A percentile compares a stretch with the other conserved stretches of the same genome.
phyloP scores from a whole-genome alignment of 345 rosid species.

The Populus nigra region DNA sequence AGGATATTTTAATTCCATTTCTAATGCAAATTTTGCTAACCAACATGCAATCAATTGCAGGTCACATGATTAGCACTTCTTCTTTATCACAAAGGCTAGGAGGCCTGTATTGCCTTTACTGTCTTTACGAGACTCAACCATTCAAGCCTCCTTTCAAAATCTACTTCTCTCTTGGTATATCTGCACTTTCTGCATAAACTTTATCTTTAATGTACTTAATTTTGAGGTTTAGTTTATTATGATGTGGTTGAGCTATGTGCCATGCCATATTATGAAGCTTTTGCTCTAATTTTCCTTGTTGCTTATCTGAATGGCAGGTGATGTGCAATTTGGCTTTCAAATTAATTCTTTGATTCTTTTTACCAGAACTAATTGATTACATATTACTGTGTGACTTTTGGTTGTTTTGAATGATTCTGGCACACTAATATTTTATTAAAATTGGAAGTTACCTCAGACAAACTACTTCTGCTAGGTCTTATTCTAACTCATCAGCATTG shows the following conservation, averaged over 20 bases:
- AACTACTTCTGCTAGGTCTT: neutral
- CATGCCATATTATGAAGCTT: neutral
- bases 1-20: neutral
- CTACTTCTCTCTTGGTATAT: slow-evolving; percentile 70
- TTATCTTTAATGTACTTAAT: neutral
- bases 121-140: slow-evolving; percentile 80
- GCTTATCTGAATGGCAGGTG: neutral
- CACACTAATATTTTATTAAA: neutral
- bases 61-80: slow-evolving; percentile 50
- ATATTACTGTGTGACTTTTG: neutral
- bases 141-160: slow-evolving; percentile 72
- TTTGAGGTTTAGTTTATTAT: neutral
- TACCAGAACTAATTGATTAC: neutral
- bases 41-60: slow-evolving; percentile 39
- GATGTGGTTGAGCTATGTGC: neutral
- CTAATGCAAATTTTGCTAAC: neutral
- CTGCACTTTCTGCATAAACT: neutral
- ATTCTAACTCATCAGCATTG: neutral
- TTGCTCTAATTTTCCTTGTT: neutral
- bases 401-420: neutral
- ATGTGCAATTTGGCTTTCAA: neutral
- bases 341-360: neutral
- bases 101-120: slow-evolving; percentile 87
- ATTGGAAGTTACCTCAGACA: neutral
- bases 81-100: slow-evolving; percentile 70